These are phyloP conservation scores for Mycena galopus DNA, from an alignment of 768 basidiomycete species.

Conservation along the genomic window DNA sequence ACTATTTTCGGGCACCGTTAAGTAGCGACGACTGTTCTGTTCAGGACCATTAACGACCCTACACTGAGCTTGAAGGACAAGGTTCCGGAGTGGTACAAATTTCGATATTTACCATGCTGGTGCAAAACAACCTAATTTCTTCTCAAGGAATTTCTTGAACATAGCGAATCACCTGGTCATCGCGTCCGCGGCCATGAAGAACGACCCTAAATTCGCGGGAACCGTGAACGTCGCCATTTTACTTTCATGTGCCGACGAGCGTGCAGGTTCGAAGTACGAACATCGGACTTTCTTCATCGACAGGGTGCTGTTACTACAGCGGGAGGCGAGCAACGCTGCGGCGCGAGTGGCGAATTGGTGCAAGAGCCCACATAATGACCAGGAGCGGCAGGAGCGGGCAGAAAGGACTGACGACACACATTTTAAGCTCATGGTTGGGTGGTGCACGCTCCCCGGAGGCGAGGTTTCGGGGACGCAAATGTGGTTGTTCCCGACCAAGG, in stretches of 20 bases:
- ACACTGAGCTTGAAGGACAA: slow-evolving; percentile 10
- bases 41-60: slow-evolving; percentile 19
- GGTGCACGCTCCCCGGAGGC: background rate
- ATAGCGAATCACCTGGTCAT: slow-evolving; percentile 7
- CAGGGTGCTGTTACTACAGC: background rate
- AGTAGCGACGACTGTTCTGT: too few relatives aligned
- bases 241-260: background rate
- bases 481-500: too few relatives aligned
- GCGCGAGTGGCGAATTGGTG: background rate
- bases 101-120: too few relatives aligned
- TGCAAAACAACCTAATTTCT: background rate
- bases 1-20: background rate
- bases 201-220: slow-evolving; percentile 3
- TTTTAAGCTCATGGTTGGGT: slow-evolving; percentile 4
- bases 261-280: slow-evolving; percentile 18
- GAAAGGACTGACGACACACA: background rate
- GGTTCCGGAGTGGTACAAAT: background rate
- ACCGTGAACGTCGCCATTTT: slow-evolving; percentile 1
- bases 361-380: background rate
- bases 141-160: slow-evolving; percentile 14
- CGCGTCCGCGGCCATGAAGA: slow-evolving; percentile 12
- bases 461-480: background rate
- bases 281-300: slow-evolving; percentile 13
- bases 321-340: background rate
- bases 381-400: background rate